Conservation (phyloP, 306 rosid genomes). For the Morella rubra region DNA sequence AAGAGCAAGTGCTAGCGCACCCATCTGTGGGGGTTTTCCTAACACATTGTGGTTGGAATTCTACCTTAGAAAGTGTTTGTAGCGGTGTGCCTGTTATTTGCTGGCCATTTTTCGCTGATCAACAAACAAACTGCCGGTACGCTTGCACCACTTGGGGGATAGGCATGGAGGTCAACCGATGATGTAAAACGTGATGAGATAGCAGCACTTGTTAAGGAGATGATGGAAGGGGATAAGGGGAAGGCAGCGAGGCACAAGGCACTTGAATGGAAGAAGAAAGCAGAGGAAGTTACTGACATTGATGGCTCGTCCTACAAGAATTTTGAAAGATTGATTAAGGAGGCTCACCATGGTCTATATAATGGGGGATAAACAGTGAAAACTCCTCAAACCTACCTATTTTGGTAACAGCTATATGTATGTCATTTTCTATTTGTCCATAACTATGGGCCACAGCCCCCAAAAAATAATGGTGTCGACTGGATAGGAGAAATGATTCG, state of each 20-base stretch:
- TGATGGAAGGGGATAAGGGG: slow-evolving; percentile 37
- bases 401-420: background rate
- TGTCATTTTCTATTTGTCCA: no score
- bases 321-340: slow-evolving; percentile 40
- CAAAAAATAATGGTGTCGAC: no score
- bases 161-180: slow-evolving; percentile 40
- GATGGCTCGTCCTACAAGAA: slow-evolving; percentile 39
- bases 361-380: background rate
- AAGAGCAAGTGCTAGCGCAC: slow-evolving; percentile 43
- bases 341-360: slow-evolving; percentile 19
- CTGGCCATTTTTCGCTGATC: slow-evolving; percentile 64
- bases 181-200: slow-evolving; percentile 39
- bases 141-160: slow-evolving; percentile 39
- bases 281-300: slow-evolving; percentile 31
- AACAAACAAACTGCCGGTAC: slow-evolving; percentile 46
- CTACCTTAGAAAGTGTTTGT: slow-evolving; percentile 34
- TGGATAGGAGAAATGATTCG: no score
- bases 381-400: background rate
- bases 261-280: slow-evolving; percentile 43
- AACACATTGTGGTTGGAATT: slow-evolving; percentile 64
- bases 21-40: slow-evolving; percentile 43
- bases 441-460: no score
- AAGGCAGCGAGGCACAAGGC: slow-evolving; percentile 30
- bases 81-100: slow-evolving; percentile 48
- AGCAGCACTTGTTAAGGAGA: slow-evolving; percentile 37